A percentile compares a stretch with the other conserved stretches of the same genome.
These are phyloP conservation scores for Pyrenula massariospora DNA, from an alignment of 495 filamentous ascomycete species.

Conservation along the genomic window DNA sequence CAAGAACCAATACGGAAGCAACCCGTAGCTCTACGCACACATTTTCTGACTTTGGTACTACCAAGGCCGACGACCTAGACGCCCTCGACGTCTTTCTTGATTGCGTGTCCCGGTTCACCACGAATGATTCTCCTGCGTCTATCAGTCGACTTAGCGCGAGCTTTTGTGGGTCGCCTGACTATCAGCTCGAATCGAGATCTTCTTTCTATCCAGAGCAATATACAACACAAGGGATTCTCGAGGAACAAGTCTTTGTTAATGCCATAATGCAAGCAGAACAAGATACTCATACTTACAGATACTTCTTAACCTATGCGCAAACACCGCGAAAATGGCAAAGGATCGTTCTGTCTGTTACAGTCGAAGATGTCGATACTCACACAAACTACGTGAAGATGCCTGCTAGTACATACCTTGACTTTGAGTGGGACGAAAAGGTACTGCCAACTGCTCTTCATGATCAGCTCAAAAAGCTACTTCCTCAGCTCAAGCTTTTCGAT, in stretches of 20 bases:
- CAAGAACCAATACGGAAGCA: neutral
- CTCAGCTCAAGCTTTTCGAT: neutral
- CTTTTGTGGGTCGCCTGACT: neutral
- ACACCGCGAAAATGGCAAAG: slow-evolving; percentile 1
- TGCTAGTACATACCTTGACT: neutral
- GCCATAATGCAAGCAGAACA: neutral
- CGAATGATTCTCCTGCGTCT: neutral
- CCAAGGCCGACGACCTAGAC: neutral
- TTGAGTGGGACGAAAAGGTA: neutral
- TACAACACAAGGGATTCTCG: neutral
- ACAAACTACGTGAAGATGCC: neutral
- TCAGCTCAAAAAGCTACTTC: neutral
- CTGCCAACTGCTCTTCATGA: neutral
- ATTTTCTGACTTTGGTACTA: neutral
- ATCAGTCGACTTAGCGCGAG: neutral
- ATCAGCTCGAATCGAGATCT: neutral
- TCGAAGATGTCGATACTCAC: neutral
- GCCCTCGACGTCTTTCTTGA: neutral
- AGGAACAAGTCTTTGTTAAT: neutral
- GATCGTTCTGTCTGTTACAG: neutral
- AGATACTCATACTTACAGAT: neutral
- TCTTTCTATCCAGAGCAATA: slow-evolving; percentile 1
- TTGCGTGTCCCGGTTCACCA: neutral
- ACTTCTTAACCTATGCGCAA: neutral
- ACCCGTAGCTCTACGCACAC: neutral